phyloP scores from a whole-genome alignment of 2,329 filamentous ascomycete genomes.

The Fusarium sp. region DNA sequence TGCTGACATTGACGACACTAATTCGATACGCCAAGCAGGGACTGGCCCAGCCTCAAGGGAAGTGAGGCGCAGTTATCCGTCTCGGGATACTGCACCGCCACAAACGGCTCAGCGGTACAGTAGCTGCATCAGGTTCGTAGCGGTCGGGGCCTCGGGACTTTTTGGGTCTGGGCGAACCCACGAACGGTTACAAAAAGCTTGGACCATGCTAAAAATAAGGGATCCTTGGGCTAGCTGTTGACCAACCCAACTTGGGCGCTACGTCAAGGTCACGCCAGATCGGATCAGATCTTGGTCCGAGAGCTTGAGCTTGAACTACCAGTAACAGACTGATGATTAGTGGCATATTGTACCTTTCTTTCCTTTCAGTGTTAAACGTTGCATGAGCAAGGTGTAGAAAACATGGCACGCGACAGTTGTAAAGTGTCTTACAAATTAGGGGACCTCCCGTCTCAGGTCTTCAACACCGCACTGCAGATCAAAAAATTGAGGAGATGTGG shows the following conservation, averaged over 20 bases:
- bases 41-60: slow-evolving; percentile 18
- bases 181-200: slow-evolving; percentile 24
- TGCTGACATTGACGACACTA: slow-evolving; percentile 33
- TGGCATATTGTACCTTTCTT: neutral
- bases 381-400: neutral
- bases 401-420: slow-evolving; percentile 19
- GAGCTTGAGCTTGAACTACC: slow-evolving; percentile 26
- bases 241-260: slow-evolving; percentile 1
- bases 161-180: slow-evolving; percentile 12
- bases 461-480: slow-evolving; percentile 9
- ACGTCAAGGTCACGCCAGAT: slow-evolving; percentile 30
- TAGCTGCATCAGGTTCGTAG: neutral
- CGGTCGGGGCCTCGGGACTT: slow-evolving; percentile 1
- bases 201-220: slow-evolving; percentile 37
- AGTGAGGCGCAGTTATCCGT: slow-evolving; percentile 38
- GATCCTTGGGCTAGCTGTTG: slow-evolving; percentile 13
- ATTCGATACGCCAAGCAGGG: slow-evolving; percentile 30
- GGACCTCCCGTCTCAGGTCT: neutral
- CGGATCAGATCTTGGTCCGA: slow-evolving; percentile 15
- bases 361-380: neutral
- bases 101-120: slow-evolving; percentile 9
- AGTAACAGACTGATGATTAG: slow-evolving; percentile 29
- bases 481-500: slow-evolving; percentile 23
- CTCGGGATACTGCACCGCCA: slow-evolving; percentile 37
- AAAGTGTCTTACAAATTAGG: neutral